phyloP scores from a whole-genome alignment of 139 green algal species.

The Trebouxia sp. region DNA sequence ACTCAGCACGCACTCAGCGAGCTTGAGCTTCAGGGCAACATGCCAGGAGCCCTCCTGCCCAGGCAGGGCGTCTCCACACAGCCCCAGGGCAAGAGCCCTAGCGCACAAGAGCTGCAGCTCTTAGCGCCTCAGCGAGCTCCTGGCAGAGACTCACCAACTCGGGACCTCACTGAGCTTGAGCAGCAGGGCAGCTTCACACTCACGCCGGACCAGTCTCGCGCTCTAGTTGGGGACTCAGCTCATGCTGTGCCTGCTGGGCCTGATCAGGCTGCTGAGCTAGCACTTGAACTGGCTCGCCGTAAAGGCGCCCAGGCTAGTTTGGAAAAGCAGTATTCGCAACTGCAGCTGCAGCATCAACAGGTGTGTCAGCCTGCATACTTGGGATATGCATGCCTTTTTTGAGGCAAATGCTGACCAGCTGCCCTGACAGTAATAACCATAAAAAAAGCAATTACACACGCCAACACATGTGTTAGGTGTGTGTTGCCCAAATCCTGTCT shows the following conservation, averaged over 20 bases:
- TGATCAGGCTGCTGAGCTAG: not conserved
- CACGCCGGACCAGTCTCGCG: not conserved
- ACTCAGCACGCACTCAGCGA: not conserved
- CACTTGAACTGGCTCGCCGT: not conserved
- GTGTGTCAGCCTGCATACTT: too few species aligned
- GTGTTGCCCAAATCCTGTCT: too few species aligned
- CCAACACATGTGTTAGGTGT: too few species aligned
- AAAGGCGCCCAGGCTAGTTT: not conserved
- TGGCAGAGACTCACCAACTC: not conserved
- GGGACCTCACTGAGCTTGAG: constrained; percentile 14
- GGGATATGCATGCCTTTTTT: too few species aligned
- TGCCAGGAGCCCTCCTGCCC: not conserved
- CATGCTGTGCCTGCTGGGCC: not conserved
- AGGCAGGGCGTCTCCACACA: not conserved
- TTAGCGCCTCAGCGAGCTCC: not conserved
- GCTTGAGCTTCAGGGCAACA: not conserved
- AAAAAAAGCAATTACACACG: too few species aligned
- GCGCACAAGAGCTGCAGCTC: constrained; percentile 9
- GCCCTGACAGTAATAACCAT: too few species aligned
- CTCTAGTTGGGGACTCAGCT: not conserved
- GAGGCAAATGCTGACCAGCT: too few species aligned
- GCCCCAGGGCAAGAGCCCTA: not conserved
- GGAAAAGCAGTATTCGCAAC: constrained; percentile 19
- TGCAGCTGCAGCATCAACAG: constrained; percentile 16
- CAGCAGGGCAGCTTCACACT: constrained; percentile 18